These are phyloP conservation scores for Podila epigama DNA, from an alignment of 192 early-diverging fungal genomes.

Conservation along the genomic window DNA sequence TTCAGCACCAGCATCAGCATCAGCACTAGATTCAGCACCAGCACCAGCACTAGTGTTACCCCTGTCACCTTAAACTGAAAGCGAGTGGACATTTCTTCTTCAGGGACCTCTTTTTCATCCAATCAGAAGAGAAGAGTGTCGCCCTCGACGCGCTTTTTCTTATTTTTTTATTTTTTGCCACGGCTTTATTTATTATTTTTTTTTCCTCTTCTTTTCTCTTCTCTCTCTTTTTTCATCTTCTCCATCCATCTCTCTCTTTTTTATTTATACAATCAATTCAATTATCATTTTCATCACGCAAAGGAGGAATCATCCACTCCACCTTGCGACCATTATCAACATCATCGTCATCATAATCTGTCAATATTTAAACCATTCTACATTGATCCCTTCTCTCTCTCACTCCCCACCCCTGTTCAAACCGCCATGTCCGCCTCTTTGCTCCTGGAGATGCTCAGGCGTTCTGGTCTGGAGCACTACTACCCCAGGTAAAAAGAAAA, in stretches of 20 bases:
- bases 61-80: no score
- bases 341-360: no score
- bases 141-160: not conserved
- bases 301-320: no score
- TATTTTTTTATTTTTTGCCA: not conserved
- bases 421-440: constrained; percentile 58
- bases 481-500: constrained; percentile 67
- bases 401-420: no score
- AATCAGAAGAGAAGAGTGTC: no score
- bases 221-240: not conserved
- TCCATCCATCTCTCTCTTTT: not conserved
- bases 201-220: not conserved
- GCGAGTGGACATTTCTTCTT: no score
- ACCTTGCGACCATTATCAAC: not conserved
- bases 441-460: constrained; percentile 69
- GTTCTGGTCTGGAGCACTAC: constrained; percentile 69
- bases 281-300: no score
- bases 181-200: constrained; percentile 2
- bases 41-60: no score
- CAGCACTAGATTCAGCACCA: no score
- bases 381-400: constrained; percentile 3
- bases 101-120: not conserved
- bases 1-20: no score
- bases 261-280: no score
- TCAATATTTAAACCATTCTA: not conserved